These are phyloP conservation scores for Hypoxylon sp. DNA, from an alignment of 2,329 filamentous ascomycete genomes.

Conservation along the genomic window DNA sequence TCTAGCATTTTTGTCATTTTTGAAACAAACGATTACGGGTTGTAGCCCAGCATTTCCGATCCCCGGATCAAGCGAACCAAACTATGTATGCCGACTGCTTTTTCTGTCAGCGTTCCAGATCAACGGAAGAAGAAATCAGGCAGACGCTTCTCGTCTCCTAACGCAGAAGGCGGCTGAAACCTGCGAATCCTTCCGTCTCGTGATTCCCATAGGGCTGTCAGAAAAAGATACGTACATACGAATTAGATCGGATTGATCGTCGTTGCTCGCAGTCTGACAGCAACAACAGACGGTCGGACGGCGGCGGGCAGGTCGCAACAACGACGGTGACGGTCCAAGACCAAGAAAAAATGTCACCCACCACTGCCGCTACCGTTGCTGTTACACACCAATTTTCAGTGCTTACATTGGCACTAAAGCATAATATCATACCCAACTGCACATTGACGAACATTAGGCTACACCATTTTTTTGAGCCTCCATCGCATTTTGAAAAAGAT, in stretches of 20 bases:
- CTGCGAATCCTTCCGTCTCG: conserved; percentile 30
- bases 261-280: conserved; percentile 27
- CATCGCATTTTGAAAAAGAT: conserved; percentile 10
- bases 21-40: conserved; percentile 25
- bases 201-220: conserved; percentile 43
- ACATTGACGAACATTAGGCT: conserved; percentile 37
- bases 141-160: conserved; percentile 21
- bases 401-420: conserved; percentile 34
- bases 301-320: conserved; percentile 10
- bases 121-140: conserved; percentile 28
- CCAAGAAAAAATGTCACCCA: conserved; percentile 26
- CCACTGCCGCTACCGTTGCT: conserved; percentile 9
- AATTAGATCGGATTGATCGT: conserved; percentile 42
- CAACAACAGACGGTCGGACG: conserved; percentile 2
- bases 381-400: conserved; percentile 20
- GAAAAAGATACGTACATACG: conserved; percentile 35
- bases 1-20: conserved; percentile 29
- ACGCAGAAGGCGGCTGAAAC: conserved; percentile 34
- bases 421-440: conserved; percentile 32
- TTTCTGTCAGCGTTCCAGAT: conserved; percentile 29
- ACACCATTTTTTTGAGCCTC: conserved; percentile 31
- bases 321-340: not conserved
- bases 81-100: conserved; percentile 6
- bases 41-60: conserved; percentile 26
- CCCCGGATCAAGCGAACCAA: conserved; percentile 34